phyloP scores from a whole-genome alignment of 1,284 basidiomycete genomes.

The Ganoderma multipileum region DNA sequence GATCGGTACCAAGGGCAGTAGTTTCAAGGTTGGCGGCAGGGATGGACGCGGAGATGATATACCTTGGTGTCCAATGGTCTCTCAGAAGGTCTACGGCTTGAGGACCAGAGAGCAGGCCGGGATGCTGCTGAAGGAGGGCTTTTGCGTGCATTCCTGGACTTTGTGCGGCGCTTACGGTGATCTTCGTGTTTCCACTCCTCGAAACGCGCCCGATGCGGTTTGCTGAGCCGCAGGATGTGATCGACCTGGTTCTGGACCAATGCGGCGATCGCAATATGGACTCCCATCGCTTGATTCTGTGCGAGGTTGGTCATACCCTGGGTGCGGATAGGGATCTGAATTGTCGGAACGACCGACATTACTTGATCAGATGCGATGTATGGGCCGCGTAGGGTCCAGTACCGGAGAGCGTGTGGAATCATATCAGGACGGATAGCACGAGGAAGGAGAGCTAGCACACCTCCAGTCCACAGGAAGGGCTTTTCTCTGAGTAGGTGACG shows the following conservation, averaged over 20 bases:
- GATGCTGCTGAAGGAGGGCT: conserved; percentile 10
- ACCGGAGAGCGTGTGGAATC: no score
- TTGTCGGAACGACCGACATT: conserved; percentile 10
- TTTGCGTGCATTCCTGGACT: conserved; percentile 4
- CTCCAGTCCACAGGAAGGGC: neutral
- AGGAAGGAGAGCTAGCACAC: neutral
- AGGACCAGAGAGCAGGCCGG: conserved; percentile 23
- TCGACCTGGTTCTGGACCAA: conserved; percentile 23
- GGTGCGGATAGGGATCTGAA: neutral
- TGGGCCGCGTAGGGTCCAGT: no score
- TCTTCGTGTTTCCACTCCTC: conserved; percentile 24
- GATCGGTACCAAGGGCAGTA: neutral
- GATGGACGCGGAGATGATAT: conserved; percentile 18
- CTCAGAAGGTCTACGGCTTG: conserved; percentile 1
- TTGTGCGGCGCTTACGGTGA: conserved; percentile 2
- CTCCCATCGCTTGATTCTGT: neutral
- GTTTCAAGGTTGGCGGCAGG: conserved; percentile 1
- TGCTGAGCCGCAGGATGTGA: conserved; percentile 8
- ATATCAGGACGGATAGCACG: neutral
- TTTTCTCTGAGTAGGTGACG: neutral
- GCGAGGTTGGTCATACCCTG: neutral
- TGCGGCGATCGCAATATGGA: conserved; percentile 15
- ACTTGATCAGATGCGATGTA: neutral
- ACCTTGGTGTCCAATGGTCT: conserved; percentile 18
- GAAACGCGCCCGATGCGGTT: conserved; percentile 7